These are phyloP conservation scores for Aspergillus novofumigatus DNA, from an alignment of 2,329 filamentous ascomycete species.

Conservation along the genomic window DNA sequence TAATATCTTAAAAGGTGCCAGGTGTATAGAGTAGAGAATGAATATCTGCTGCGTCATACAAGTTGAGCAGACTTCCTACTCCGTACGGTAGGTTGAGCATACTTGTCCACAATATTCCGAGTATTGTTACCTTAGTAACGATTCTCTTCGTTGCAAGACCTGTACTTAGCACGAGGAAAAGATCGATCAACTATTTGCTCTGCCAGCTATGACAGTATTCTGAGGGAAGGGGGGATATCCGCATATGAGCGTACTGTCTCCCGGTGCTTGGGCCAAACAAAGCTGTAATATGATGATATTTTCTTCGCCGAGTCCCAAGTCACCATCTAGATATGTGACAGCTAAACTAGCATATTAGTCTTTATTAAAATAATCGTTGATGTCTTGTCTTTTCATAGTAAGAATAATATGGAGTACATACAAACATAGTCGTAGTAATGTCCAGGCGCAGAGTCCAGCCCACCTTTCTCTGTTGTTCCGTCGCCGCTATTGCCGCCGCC, in stretches of 20 bases:
- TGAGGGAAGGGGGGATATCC: too few species aligned
- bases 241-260: too few species aligned
- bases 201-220: not conserved
- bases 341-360: not conserved
- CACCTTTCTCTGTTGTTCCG: not conserved
- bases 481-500: conserved; percentile 21
- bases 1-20: too few species aligned
- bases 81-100: too few species aligned
- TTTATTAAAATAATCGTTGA: not conserved
- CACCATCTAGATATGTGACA: too few species aligned
- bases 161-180: not conserved
- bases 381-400: not conserved
- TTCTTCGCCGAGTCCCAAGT: too few species aligned
- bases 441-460: too few species aligned
- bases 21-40: too few species aligned
- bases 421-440: too few species aligned
- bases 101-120: not conserved
- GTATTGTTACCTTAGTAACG: not conserved
- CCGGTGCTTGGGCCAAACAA: too few species aligned
- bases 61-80: not conserved
- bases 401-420: too few species aligned
- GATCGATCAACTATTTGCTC: not conserved
- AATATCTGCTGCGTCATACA: not conserved
- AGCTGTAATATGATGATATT: too few species aligned
- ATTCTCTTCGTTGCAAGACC: not conserved